A percentile compares a stretch with the other conserved stretches of the same genome.
Conservation (phyloP, 2,329 filamentous ascomycete genomes). For the Aspergillus latus region DNA sequence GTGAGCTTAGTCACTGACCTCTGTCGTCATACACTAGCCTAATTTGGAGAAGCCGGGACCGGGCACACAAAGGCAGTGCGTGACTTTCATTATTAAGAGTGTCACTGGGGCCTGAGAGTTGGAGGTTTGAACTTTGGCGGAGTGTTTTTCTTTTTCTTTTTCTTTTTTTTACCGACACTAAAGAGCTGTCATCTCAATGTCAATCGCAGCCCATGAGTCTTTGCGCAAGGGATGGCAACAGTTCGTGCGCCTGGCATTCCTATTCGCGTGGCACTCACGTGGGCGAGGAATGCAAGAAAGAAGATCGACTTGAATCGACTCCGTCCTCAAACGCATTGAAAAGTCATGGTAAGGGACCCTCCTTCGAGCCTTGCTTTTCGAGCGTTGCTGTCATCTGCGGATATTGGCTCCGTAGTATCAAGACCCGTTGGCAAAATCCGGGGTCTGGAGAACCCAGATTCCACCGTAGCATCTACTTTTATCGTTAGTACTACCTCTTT, state of each 20-base stretch:
- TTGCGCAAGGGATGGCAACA: constrained; percentile 6
- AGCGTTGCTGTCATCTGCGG: no score
- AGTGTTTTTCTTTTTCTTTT: no score
- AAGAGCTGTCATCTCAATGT: background rate
- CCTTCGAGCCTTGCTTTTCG: no score
- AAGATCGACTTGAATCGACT: background rate
- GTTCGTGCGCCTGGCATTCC: background rate
- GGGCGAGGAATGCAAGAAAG: constrained; percentile 11
- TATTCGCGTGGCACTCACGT: constrained; percentile 16
- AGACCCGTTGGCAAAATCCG: constrained; percentile 12
- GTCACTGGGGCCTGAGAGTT: background rate
- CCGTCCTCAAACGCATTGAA: no score
- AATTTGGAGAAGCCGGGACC: constrained; percentile 22
- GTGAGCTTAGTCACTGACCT: background rate
- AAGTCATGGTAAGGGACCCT: no score
- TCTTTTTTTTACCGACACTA: background rate
- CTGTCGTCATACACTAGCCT: constrained; percentile 22
- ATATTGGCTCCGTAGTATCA: no score
- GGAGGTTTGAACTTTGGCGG: no score
- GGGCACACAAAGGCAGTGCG: no score
- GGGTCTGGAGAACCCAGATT: constrained; percentile 21
- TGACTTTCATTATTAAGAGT: background rate
- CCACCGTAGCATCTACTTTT: background rate
- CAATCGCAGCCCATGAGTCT: background rate
- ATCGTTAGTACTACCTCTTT: background rate